These are phyloP conservation scores for Sinapis alba DNA, from an alignment of 441 rosid species.

Conservation along the genomic window DNA sequence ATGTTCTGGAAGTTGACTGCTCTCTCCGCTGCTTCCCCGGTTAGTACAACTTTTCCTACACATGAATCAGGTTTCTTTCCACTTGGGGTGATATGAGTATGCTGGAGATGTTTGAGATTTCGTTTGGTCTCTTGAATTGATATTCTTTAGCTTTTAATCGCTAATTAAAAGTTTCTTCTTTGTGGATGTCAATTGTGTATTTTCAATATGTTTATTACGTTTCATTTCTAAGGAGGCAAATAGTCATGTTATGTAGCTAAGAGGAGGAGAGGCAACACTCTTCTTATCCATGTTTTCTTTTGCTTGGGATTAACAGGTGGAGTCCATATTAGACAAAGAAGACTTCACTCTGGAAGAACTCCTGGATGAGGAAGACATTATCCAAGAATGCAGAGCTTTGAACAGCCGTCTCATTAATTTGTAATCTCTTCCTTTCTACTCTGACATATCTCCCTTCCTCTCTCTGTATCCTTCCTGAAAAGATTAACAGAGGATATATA, in stretches of 20 bases:
- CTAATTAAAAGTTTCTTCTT: background rate
- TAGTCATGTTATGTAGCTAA: background rate
- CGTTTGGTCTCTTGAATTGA: constrained; percentile 3
- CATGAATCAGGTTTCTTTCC: constrained; percentile 11
- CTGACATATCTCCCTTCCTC: constrained; percentile 15
- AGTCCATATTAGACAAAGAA: constrained; percentile 85
- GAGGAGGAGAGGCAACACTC: background rate
- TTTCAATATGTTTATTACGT: too few species aligned
- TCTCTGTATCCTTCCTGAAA: constrained; percentile 18
- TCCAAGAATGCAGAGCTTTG: constrained; percentile 97
- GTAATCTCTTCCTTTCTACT: constrained; percentile 49
- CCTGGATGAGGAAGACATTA: constrained; percentile 93
- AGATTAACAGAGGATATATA: background rate
- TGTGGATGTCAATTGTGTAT: background rate
- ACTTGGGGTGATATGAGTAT: background rate
- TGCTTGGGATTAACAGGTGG: constrained; percentile 60
- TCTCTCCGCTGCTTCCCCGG: constrained; percentile 85
- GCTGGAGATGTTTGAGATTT: constrained; percentile 26
- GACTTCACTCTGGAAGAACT: constrained; percentile 95
- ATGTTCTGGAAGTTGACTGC: constrained; percentile 95
- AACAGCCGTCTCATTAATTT: constrained; percentile 94
- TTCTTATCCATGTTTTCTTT: background rate
- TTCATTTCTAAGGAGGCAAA: too few species aligned
- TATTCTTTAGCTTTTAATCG: background rate
- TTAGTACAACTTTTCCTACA: constrained; percentile 41